Conservation (phyloP, 345 rosid genomes). For the Ceriops zippeliana region DNA sequence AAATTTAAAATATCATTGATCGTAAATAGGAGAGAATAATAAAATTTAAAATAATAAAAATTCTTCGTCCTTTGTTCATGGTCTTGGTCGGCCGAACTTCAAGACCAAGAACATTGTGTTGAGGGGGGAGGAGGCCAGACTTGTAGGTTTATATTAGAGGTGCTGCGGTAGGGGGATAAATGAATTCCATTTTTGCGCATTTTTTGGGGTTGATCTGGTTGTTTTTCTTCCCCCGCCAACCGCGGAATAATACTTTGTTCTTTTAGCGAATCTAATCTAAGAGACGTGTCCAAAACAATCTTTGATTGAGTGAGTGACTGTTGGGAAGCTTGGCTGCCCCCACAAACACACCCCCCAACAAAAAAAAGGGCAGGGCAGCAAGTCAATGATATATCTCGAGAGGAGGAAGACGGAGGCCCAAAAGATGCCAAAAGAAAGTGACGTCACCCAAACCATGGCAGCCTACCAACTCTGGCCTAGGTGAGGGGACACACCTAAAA, state of each 20-base stretch:
- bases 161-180: not conserved
- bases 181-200: too few relatives aligned
- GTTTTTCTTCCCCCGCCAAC: slow-evolving; percentile 1
- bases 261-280: slow-evolving; percentile 11
- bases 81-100: not conserved
- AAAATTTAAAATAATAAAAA: too few relatives aligned
- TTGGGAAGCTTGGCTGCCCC: slow-evolving; percentile 41
- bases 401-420: not conserved
- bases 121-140: too few relatives aligned
- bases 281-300: not conserved
- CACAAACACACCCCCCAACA: too few relatives aligned
- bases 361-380: not conserved
- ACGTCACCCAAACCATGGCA: slow-evolving; percentile 9
- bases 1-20: too few relatives aligned
- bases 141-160: not conserved
- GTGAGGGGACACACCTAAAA: slow-evolving; percentile 9
- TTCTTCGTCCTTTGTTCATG: too few relatives aligned
- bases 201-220: slow-evolving; percentile 24
- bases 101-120: not conserved
- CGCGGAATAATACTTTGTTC: slow-evolving; percentile 6
- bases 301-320: slow-evolving; percentile 13
- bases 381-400: not conserved
- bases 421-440: slow-evolving; percentile 12
- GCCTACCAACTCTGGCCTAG: slow-evolving; percentile 19
- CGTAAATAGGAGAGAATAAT: too few relatives aligned